Evolutionary conservation across 805 yeast species (phyloP).

Genomic region (Yamadazyma laniorum): DNA sequence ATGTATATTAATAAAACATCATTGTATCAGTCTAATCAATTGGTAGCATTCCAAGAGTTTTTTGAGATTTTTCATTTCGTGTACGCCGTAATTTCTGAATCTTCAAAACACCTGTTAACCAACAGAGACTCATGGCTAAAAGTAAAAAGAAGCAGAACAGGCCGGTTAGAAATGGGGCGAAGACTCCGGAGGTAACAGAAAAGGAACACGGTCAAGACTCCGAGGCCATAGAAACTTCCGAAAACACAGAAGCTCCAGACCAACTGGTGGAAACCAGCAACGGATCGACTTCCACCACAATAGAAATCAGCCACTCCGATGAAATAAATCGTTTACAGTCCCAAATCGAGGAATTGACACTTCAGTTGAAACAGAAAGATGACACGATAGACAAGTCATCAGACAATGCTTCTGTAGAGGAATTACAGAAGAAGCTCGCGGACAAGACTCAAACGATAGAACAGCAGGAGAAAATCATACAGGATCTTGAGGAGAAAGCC

Average conservation of each 20-base stretch:
- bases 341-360: constrained; percentile 6
- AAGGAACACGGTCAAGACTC: not conserved
- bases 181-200: not conserved
- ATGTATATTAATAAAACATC: constrained; percentile 9
- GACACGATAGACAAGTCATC: constrained; percentile 3
- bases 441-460: too few species aligned
- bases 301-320: not conserved
- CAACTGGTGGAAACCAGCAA: not conserved
- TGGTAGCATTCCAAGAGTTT: not conserved
- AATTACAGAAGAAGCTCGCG: too few species aligned
- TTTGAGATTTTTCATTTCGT: not conserved
- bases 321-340: not conserved
- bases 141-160: constrained; percentile 17
- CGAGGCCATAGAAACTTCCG: not conserved
- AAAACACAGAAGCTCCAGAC: not conserved
- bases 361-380: constrained; percentile 8
- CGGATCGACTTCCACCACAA: not conserved
- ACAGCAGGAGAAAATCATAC: too few species aligned
- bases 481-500: too few species aligned
- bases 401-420: too few species aligned
- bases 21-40: not conserved
- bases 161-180: not conserved
- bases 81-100: too few species aligned
- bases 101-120: too few species aligned
- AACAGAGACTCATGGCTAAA: constrained; percentile 20